Evolutionary conservation across 768 basidiomycete genomes (phyloP), one percentile per base, ranked within the genome.

Genomic region (Boletus reticulatus): DNA sequence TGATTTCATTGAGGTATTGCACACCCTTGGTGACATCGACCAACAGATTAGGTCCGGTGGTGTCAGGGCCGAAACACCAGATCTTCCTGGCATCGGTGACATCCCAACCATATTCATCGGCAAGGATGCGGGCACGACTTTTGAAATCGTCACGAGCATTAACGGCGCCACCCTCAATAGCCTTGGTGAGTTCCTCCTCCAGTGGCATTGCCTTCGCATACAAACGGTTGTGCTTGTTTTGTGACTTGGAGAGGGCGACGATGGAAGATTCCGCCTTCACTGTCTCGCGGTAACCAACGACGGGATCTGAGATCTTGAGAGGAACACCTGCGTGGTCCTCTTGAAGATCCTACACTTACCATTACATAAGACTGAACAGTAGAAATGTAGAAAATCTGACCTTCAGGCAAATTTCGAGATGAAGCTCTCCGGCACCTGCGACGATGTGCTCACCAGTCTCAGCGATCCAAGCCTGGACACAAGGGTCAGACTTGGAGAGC

Each of bases 151-250:
- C 97, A 72, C 97, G 91, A 51, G 97, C 71, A 74, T 64, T 89
- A 73, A 99, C 73, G 68, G 83, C 85, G 65, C 97, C 97, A 53
- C 62, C 65, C 73, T 98, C 97, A 66, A 99, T 98, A 57, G 93
- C 97, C 65, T 84, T 83, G 60, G 94, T 87, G 57, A 98, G 84
- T 72, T 98, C 95, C 70, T 99, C 97, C 24, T 92, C 94, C 54
- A 99, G 72, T 37, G 97, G 97, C 78, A 87, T 61, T 37, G 97
- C 97, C 82, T 94, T 94, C 63, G 87, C 84, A 75, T 88, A 99
- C 55, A 99, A 82, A 78, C 97, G 92, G 75, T 99, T 99, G 87
- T 99, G 97, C 83, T 98, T 99, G 84, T 99, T 98, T 78, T 98
- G 97, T 20, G 97, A 98, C 76, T 99, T 99, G 56, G 97, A 98